Conservation (phyloP, 805 yeast genomes). For the Teunomyces stri region DNA sequence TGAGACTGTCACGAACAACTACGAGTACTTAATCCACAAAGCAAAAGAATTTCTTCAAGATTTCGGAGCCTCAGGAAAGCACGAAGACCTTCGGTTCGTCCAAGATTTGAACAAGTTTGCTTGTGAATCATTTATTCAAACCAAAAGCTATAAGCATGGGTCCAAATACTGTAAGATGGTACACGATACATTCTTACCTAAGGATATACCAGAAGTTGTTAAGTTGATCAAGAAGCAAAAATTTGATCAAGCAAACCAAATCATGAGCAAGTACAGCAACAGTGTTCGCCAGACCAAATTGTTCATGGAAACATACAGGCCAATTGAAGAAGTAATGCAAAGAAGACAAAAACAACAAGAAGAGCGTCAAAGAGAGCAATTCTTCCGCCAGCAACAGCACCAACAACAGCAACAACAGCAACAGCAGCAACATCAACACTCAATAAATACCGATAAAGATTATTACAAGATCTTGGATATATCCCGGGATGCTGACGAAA, state of each 20-base stretch:
- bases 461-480: conserved; percentile 79
- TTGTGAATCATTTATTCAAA: conserved; percentile 39
- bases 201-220: conserved; percentile 34
- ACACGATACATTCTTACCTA: conserved; percentile 38
- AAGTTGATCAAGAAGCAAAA: conserved; percentile 30
- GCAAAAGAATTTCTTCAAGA: conserved; percentile 26
- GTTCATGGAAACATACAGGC: conserved; percentile 28
- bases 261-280: conserved; percentile 31
- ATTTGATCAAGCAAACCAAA: conserved; percentile 37
- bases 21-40: conserved; percentile 41
- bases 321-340: conserved; percentile 21
- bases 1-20: conserved; percentile 38
- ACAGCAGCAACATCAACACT: conserved; percentile 30
- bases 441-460: conserved; percentile 52
- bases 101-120: conserved; percentile 35
- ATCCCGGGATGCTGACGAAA: conserved; percentile 60
- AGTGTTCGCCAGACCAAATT: conserved; percentile 40
- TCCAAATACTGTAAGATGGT: conserved; percentile 21
- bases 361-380: conserved; percentile 40
- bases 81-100: conserved; percentile 18
- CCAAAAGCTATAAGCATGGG: conserved; percentile 19
- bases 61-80: conserved; percentile 8
- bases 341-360: conserved; percentile 35
- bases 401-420: conserved; percentile 44
- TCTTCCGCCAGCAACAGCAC: conserved; percentile 41